Percentiles rank a stretch among this genome's conserved stretches.
phyloP scores from a whole-genome alignment of 164 flowering plant genomes.

The Brasenia schreberi region DNA sequence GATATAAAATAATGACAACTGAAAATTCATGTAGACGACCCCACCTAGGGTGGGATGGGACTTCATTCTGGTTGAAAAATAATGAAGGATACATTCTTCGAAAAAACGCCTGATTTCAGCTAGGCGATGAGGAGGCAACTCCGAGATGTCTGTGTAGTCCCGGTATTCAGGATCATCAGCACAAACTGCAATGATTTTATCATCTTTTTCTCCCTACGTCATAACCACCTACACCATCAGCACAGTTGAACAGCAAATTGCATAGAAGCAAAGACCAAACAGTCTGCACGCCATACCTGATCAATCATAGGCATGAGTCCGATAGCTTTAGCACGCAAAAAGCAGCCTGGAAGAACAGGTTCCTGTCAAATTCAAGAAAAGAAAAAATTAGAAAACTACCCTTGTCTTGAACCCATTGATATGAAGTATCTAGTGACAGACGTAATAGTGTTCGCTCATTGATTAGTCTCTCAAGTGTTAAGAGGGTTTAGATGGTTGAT shows the following conservation, averaged over 20 bases:
- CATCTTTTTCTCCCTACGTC: conserved; percentile 71
- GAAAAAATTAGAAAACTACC: too few species aligned
- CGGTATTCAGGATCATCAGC: conserved; percentile 88
- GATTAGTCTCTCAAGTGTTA: too few species aligned
- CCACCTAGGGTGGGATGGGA: too few species aligned
- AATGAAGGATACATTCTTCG: conserved; percentile 68
- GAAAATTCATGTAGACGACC: background rate
- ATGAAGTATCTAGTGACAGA: too few species aligned
- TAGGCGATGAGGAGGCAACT: conserved; percentile 78
- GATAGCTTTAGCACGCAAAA: conserved; percentile 75
- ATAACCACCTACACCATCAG: background rate
- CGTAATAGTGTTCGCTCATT: too few species aligned
- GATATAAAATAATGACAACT: background rate
- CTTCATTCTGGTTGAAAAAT: background rate
- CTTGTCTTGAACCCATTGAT: too few species aligned
- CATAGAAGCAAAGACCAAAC: background rate
- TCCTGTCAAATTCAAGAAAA: conserved; percentile 22
- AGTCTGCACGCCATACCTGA: conserved; percentile 24
- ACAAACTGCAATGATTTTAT: conserved; percentile 81
- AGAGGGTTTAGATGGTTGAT: too few species aligned
- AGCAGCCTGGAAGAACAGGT: conserved; percentile 75
- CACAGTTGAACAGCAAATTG: background rate
- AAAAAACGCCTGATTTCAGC: conserved; percentile 79
- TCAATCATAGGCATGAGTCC: conserved; percentile 92
- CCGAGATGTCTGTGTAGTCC: conserved; percentile 65